These are phyloP conservation scores for Annulohypoxylon maeteangense DNA, from an alignment of 495 filamentous ascomycete genomes.

Conservation along the genomic window DNA sequence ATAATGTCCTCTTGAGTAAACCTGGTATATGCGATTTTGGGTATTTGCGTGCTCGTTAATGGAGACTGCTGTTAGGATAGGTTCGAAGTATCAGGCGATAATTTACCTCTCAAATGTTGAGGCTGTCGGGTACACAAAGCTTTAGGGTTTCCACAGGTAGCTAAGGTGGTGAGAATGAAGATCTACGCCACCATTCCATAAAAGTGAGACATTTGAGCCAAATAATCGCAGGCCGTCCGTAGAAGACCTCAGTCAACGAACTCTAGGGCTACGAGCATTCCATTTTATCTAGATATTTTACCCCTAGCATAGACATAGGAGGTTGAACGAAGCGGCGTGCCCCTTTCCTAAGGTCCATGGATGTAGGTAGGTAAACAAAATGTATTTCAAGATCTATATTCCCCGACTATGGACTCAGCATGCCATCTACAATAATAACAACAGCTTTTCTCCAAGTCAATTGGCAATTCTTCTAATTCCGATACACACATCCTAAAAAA, in stretches of 20 bases:
- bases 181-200: conserved; percentile 26
- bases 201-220: conserved; percentile 4
- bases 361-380: conserved; percentile 11
- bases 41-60: background rate
- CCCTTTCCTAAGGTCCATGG: background rate
- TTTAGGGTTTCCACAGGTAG: background rate
- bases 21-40: background rate
- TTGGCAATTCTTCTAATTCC: background rate
- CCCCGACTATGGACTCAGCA: background rate
- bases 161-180: background rate
- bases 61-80: background rate
- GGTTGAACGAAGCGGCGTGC: background rate
- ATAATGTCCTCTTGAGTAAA: background rate
- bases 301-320: background rate
- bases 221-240: background rate
- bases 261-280: background rate
- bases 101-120: background rate
- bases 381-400: conserved; percentile 16
- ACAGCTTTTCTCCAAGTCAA: too few relatives aligned
- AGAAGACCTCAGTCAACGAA: conserved; percentile 14
- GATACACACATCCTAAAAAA: background rate
- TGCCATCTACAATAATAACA: background rate
- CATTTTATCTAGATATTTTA: conserved; percentile 6
- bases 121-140: background rate
- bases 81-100: background rate